Evolutionary conservation across 345 rosid species (phyloP), one percentile per base, ranked within the genome.

Genomic region (Melaleuca quinquenervia): DNA sequence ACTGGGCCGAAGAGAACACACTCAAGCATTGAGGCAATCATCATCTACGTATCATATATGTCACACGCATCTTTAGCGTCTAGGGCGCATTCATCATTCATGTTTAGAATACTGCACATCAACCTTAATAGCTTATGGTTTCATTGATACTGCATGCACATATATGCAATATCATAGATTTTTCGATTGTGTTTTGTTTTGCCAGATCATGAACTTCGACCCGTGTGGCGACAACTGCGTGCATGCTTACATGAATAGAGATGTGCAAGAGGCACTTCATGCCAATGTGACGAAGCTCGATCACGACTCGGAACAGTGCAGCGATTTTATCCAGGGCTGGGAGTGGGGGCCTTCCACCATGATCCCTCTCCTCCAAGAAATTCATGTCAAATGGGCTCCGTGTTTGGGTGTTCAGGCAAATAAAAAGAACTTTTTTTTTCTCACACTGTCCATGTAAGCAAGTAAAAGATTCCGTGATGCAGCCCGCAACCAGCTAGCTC

Each of bases 181-280:
- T 70, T 18, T 55, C 50, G 22, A 51, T 36, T 11, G 24, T 21
- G 45, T 22, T 75, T 51, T 15, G 32, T 50, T 32, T 60, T 36
- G 26, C 83, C 89, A 92, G 96, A 85, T 93, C 85, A 83, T 11
- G 84, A 82, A 87, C 32, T 93, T 93, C 51, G 97, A 95, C 84
- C 97, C 98, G 5, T 96, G 99, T 89, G 89, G 90, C 48, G 97
- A 92, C 50, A 16, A 90, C 26, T 95, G 93, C 27, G 94, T 93
- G 70, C 60, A 91, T 44, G 94, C 95, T 16, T 94, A 96, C 89
- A 88, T 96, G 32, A 96, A 96, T 87, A 88, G 92, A 49, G 95
- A 95, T 11, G 98, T 95, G n/a, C 98, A 96, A 90, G 89, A 87
- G 54, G 98, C 98, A 36, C 84, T 96, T 82, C 98, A 95, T 86